Base-by-base conservation (phyloP, 805 yeast genomes). In the Candida ulmi region DNA sequence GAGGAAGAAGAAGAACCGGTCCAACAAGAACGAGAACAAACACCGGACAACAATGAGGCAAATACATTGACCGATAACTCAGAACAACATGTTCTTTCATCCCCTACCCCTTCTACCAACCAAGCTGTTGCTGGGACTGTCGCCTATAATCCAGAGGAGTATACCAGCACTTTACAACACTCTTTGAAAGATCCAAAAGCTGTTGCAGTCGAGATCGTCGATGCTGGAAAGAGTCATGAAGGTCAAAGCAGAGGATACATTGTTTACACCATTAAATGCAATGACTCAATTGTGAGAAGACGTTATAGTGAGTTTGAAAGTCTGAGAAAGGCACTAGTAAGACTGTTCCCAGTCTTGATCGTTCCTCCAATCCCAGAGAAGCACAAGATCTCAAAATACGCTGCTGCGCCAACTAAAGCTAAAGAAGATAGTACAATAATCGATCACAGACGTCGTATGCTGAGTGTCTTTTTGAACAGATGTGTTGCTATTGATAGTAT, bases 301-400 rank as follows among this genome's bases (percentile, higher is more conserved):
- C 70, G 98, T 33, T 93, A 93, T 58, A 83, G 95, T 26, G 99
- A 93, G 58, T 93, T 93, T 58, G 96, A 87, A 54, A 77, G 85
- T 36, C 69, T 93, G 33, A 69, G 96, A 44, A 81, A 77, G 30
- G 72, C 83, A 5, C 66, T 93, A 17, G 68, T 79, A 3, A 78
- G 82, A 49, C 63, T 86, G 29, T 83, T 83, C 47, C 97, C 99
- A 3, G 78, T 93, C 3, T 57, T 80, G 4, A 74, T 93, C 3
- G 77, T 93, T 5, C 99, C 99, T 7, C 97, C 98, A 1, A 91
- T 93, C 9, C 99, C 99, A 0, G 84, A 81, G 59, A 85, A 85
- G 57, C 91, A 84, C 36, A 69, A 83, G 16, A 58, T 84, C 12
- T 53, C 68, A 12, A 66, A 65, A 44, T 69, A 68, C 42, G 63